Evolutionary conservation across 2,329 filamentous ascomycete genomes (phyloP).

Genomic region (Penicillium concentricum): DNA sequence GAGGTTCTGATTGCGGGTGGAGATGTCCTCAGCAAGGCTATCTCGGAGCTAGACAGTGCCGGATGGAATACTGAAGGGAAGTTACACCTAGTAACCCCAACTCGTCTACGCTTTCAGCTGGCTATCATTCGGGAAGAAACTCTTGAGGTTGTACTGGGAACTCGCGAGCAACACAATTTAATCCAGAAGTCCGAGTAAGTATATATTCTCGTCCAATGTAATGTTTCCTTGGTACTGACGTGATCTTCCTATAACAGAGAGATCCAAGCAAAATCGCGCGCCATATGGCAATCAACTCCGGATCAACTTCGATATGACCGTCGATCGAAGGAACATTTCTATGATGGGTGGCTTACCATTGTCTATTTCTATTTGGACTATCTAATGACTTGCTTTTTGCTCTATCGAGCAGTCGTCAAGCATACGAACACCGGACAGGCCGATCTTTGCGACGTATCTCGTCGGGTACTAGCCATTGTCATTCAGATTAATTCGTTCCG

Average conservation of each 20-base stretch:
- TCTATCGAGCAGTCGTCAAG: conserved; percentile 35
- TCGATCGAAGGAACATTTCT: conserved; percentile 9
- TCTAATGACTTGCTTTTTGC: conserved; percentile 36
- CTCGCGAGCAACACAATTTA: conserved; percentile 21
- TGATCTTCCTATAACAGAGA: conserved; percentile 15
- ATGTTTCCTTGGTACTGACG: background rate
- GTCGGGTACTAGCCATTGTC: conserved; percentile 32
- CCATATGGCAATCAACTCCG: conserved; percentile 27
- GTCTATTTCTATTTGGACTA: conserved; percentile 36
- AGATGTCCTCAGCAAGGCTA: conserved; percentile 22
- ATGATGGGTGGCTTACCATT: conserved; percentile 19
- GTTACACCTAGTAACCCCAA: conserved; percentile 20
- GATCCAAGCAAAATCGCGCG: conserved; percentile 26
- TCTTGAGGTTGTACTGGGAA: conserved; percentile 33
- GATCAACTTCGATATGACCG: conserved; percentile 29
- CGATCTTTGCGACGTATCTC: conserved; percentile 33
- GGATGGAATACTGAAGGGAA: conserved; percentile 30
- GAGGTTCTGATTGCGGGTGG: conserved; percentile 29
- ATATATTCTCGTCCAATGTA: background rate
- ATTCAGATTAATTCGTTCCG: conserved; percentile 29
- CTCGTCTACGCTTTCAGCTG: conserved; percentile 29
- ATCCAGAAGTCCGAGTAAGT: conserved; percentile 31
- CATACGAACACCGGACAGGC: conserved; percentile 32
- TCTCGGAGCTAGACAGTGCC: conserved; percentile 25
- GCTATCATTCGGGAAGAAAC: conserved; percentile 31